Evolutionary conservation across 2,329 filamentous ascomycete genomes (phyloP), one percentile per base, ranked within the genome.

Genomic region (Blastomyces emzantsi): DNA sequence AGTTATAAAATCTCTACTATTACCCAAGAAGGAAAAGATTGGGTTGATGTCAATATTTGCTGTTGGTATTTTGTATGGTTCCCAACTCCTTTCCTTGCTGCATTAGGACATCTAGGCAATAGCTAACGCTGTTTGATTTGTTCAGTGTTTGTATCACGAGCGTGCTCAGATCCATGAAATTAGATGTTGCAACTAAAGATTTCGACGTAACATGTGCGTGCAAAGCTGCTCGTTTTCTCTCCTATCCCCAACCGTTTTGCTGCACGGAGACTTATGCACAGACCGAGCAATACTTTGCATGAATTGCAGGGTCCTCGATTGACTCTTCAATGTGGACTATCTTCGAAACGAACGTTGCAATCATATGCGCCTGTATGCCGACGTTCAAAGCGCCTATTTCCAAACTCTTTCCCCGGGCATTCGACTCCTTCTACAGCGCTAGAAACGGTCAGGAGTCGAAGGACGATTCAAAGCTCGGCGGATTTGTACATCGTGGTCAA

Each of bases 11-110:
- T 67, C 66, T 3, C 66, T 74, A 22, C 67, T 68, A 36, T 63
- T 76, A 28, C 70, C 70, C 19, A 43, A 64, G 3, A 74, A 74
- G 3, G 81, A 83, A 62, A 83, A 83, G 62, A 70, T 82, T 15
- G 82, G 81, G 0, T 76, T 87, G 47, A 75, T 70, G 68, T 70
- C 62, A 65, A 75, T 72, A 56, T 75, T 75, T 72, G 75, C 73
- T 36, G 68, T 74, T 63, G 78, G 67, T 39, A 68, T 57, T 69
- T 78, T 73, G 75, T 76, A 67, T 66, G 73, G 9, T 47, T 15
- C 33, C 43, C 45, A 70, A 15, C 17, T 39, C 33, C 8, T 28
- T 6, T 9, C n/a, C 33, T 51, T 30, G 25, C 6, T 28, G 6
- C 30, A 33, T 19, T 39, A n/a, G 36, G 36, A 57, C 2, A 11